These are phyloP conservation scores for Hyaloperonospora arabidopsidis DNA, from an alignment of 352 stramenopile genomes.

Conservation along the genomic window DNA sequence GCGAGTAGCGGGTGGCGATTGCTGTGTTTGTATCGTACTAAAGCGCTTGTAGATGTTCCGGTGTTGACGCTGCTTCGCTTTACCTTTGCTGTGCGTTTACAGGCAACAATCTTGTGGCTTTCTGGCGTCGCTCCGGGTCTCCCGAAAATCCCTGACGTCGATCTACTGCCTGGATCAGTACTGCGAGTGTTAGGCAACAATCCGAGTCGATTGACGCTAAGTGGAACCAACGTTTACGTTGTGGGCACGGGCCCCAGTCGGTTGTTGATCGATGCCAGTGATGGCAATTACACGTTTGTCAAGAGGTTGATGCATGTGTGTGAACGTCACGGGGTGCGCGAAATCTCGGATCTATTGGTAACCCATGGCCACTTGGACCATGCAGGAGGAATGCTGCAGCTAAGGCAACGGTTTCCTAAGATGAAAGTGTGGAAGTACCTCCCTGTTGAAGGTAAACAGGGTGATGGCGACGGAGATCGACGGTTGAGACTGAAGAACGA, in stretches of 20 bases:
- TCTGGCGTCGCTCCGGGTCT: conserved; percentile 39
- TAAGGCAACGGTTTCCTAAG: conserved; percentile 45
- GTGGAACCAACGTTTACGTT: conserved; percentile 88
- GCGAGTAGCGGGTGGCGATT: conserved; percentile 18
- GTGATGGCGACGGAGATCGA: conserved; percentile 26
- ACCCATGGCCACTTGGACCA: conserved; percentile 88
- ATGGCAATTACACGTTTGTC: conserved; percentile 60
- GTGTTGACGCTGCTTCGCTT: conserved; percentile 35
- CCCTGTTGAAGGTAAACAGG: conserved; percentile 13
- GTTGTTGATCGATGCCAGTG: conserved; percentile 73
- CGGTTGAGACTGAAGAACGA: conserved; percentile 40
- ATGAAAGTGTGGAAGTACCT: conserved; percentile 70
- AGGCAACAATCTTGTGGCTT: conserved; percentile 35
- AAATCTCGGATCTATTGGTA: conserved; percentile 74
- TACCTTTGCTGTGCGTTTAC: conserved; percentile 32
- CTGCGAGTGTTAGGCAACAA: conserved; percentile 79
- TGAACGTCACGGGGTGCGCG: conserved; percentile 28
- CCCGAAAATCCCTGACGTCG: conserved; percentile 34
- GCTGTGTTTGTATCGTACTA: neutral
- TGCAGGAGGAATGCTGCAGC: conserved; percentile 65
- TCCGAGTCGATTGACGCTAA: conserved; percentile 82
- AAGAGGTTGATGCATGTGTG: conserved; percentile 37
- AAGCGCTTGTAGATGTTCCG: conserved; percentile 25
- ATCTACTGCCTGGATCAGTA: conserved; percentile 37
- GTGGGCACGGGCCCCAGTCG: conserved; percentile 54